Base-by-base conservation (phyloP, 23 red algal genomes). In the Pyropia haitanensis region DNA sequence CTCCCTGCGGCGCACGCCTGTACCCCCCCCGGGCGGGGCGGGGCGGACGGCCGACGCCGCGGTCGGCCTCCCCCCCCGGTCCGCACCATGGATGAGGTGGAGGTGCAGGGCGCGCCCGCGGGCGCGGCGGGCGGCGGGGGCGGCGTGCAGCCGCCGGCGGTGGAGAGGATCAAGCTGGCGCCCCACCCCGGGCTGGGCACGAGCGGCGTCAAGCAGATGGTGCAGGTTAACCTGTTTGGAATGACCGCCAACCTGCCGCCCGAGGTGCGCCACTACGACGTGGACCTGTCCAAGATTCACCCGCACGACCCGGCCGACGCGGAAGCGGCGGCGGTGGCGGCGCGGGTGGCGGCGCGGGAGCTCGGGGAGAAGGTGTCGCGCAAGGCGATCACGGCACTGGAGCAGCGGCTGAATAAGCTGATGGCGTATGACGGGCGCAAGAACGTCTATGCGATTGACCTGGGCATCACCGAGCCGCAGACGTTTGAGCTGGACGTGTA, bases 371-470 rank as follows among this genome's bases (percentile, higher is more conserved):
- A 64, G 52, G 69, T 68, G 34, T 64, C 75, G 34, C 27, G 10
- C 21, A 48, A 87, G 16, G 62, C 69, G 16, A 58, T 58, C 25
- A 15, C 25, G 19, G 55, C 8, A 6, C 21, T 23, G 7, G 55
- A 63, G 28, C 64, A 58, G 8, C 75, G 63, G 2, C 49, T 56
- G 51, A 67, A 60, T n/a, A 57, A 53, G 15, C 64, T 70, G 72
- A 75, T 87, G 61, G 81, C 81, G 4, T 66, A 87, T 54, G 81
- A 87, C 61, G 81, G 81, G 13, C 48, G 70, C 16, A 87, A 87
- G 53, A 87, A 87, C 63, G 81, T 72, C 24, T 87, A 76, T 61
- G 58, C 68, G 18, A 50, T 33, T n/a, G 52, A 60, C 49, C 25
- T 71, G 18, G 71, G 71, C 24, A 59, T 24, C 71, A 76, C 62